Evolutionary conservation across 2,329 filamentous ascomycete genomes (phyloP).

Genomic region (Paecilomyces fulvus): DNA sequence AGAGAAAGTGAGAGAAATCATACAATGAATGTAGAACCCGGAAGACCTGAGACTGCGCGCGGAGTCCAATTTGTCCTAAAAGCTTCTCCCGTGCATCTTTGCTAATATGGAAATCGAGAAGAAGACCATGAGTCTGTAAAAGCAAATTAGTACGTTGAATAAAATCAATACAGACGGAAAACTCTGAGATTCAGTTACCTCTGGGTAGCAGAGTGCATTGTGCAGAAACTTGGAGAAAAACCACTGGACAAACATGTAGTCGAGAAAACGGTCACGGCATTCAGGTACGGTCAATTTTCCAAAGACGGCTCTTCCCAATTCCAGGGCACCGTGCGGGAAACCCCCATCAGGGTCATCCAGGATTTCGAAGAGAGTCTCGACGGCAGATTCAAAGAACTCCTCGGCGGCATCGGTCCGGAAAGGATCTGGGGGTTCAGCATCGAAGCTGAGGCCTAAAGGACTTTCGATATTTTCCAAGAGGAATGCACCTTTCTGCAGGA

Average conservation of each 20-base stretch:
- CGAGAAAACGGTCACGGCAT: constrained; percentile 64
- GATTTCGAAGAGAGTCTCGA: constrained; percentile 73
- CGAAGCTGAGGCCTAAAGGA: constrained; percentile 61
- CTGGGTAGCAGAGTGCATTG: constrained; percentile 77
- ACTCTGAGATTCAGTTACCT: constrained; percentile 51
- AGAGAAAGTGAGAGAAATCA: constrained; percentile 22
- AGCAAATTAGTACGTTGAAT: constrained; percentile 23
- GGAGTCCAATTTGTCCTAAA: constrained; percentile 65
- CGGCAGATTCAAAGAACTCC: constrained; percentile 78
- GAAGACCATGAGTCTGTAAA: constrained; percentile 48
- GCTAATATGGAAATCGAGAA: constrained; percentile 86
- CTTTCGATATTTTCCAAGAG: constrained; percentile 78
- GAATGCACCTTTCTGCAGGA: constrained; percentile 86
- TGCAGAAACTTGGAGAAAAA: constrained; percentile 83
- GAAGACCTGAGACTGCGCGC: constrained; percentile 69
- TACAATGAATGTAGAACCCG: constrained; percentile 65
- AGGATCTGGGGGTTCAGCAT: constrained; percentile 55
- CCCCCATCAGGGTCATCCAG: constrained; percentile 81
- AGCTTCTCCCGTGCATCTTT: constrained; percentile 77
- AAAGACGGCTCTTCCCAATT: constrained; percentile 76
- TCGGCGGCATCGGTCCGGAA: constrained; percentile 77
- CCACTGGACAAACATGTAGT: constrained; percentile 83
- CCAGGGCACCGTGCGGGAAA: constrained; percentile 76
- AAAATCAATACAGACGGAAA: background rate
- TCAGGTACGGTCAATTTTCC: constrained; percentile 62